Evolutionary conservation across 305 asterid species (phyloP).

Genomic region (Fraxinus dipetala): DNA sequence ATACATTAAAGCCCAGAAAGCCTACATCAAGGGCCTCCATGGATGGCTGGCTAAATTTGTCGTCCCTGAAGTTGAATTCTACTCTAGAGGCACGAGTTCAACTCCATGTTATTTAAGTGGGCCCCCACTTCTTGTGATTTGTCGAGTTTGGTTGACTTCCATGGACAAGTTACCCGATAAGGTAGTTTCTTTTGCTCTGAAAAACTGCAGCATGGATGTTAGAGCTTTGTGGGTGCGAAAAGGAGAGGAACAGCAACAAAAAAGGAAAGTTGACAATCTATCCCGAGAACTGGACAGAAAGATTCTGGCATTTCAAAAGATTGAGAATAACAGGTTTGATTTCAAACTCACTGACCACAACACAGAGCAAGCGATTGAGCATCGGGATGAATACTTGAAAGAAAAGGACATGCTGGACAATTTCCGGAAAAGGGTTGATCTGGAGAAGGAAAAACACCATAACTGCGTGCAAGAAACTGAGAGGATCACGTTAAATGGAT

Average conservation of each 20-base stretch:
- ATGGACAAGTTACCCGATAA: slow-evolving; percentile 60
- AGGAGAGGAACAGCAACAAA: slow-evolving; percentile 61
- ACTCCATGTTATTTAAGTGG: slow-evolving; percentile 32
- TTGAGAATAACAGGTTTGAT: slow-evolving; percentile 51
- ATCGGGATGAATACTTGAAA: slow-evolving; percentile 35
- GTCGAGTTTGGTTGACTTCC: slow-evolving; percentile 61
- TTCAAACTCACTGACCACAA: slow-evolving; percentile 42
- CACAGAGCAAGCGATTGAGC: slow-evolving; percentile 37
- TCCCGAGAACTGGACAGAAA: slow-evolving; percentile 70
- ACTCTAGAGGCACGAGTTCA: slow-evolving; percentile 34
- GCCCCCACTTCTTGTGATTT: slow-evolving; percentile 56
- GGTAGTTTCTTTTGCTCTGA: slow-evolving; percentile 54
- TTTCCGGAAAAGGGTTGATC: slow-evolving; percentile 52
- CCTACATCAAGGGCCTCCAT: slow-evolving; percentile 55
- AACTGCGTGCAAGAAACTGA: slow-evolving; percentile 67
- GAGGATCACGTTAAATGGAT: slow-evolving; percentile 59
- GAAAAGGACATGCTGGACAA: slow-evolving; percentile 54
- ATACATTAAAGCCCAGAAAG: slow-evolving; percentile 58
- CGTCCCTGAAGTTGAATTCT: slow-evolving; percentile 49
- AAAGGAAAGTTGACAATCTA: slow-evolving; percentile 67
- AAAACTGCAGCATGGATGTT: slow-evolving; percentile 71
- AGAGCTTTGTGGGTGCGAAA: slow-evolving; percentile 77
- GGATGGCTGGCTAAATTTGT: slow-evolving; percentile 79
- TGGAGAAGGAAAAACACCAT: slow-evolving; percentile 73
- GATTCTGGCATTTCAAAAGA: slow-evolving; percentile 52